Evolutionary conservation across 1,139 yeast genomes (phyloP).

Genomic region (Fermentozyma sake): DNA sequence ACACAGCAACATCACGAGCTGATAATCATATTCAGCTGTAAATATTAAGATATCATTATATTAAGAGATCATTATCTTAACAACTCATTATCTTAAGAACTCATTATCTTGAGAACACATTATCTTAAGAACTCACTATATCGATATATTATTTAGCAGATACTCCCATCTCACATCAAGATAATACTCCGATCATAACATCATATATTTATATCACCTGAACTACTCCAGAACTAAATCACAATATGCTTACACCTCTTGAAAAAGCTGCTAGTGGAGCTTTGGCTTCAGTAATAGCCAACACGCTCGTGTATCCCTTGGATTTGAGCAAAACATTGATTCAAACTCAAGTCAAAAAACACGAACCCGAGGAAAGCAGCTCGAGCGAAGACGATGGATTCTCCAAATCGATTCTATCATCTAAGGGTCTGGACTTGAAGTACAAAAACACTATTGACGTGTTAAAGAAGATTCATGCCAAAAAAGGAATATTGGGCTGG

Average conservation of each 20-base stretch:
- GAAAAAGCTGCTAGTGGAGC: conserved; percentile 87
- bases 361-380: conserved; percentile 8
- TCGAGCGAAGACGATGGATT: conserved; percentile 1
- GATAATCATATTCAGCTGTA: too few relatives aligned
- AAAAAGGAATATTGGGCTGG: conserved; percentile 66
- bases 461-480: conserved; percentile 49
- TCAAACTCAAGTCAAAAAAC: conserved; percentile 56
- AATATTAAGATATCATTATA: too few relatives aligned
- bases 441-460: conserved; percentile 66
- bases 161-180: too few relatives aligned
- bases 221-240: background rate
- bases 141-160: too few relatives aligned
- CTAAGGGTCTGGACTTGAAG: conserved; percentile 21
- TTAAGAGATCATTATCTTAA: too few relatives aligned
- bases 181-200: too few relatives aligned
- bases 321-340: conserved; percentile 70
- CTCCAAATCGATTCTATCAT: conserved; percentile 1
- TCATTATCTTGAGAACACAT: too few relatives aligned
- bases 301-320: conserved; percentile 71
- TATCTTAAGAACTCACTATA: too few relatives aligned
- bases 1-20: too few relatives aligned
- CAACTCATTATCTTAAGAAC: too few relatives aligned
- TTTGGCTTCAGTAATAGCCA: conserved; percentile 77
- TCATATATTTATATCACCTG: background rate
- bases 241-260: conserved; percentile 44